Evolutionary conservation across 495 filamentous ascomycete species (phyloP), one percentile per base, ranked within the genome.

Genomic region (Annulohypoxylon bovei): DNA sequence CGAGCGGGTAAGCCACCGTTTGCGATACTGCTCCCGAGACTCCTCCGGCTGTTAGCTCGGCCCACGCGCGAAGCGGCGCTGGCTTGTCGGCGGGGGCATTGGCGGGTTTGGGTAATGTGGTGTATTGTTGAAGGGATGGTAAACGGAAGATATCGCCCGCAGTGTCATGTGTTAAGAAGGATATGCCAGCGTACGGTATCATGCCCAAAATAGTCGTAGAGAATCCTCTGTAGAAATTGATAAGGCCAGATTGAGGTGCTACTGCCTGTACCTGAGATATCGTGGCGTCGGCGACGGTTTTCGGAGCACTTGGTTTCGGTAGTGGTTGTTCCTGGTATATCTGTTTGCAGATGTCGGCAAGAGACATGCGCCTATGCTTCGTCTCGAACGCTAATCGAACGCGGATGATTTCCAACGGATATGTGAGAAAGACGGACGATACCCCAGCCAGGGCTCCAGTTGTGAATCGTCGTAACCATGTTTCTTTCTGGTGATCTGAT

Each of bases 171-270:
- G 93, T 96, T 32, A 98, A 87, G 83, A 99, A 99, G n/a, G 94
- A 98, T 74, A 96, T 88, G 53, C 95, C 95, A 12, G 96, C 95
- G 72, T 99, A 99, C 2, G 95, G 95, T 12, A 99, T 77, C 95
- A 99, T 99, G 49, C 95, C 95, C 37, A 92, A 81, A 12, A 99
- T 77, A 0, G 95, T 98, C 0, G 95, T 90, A 0, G 88, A 89
- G 77, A 98, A 99, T 12, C 95, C 95, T 32, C 95, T 90, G 78
- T 97, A 99, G 79, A 99, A 99, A 78, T 98, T 98, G 42, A 88
- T 79, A 0, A 97, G 74, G 0, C 96, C 94, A 8, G 84, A 85
- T 28, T 84, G 83, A 0, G 91, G 89, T 0, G 87, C 83, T n/a
- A 79, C 69, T 7, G 72, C 61, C 11, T 80, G 70, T 14, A 76